phyloP scores from a whole-genome alignment of 129 eudicot genomes.

The Pittosporum tobira region DNA sequence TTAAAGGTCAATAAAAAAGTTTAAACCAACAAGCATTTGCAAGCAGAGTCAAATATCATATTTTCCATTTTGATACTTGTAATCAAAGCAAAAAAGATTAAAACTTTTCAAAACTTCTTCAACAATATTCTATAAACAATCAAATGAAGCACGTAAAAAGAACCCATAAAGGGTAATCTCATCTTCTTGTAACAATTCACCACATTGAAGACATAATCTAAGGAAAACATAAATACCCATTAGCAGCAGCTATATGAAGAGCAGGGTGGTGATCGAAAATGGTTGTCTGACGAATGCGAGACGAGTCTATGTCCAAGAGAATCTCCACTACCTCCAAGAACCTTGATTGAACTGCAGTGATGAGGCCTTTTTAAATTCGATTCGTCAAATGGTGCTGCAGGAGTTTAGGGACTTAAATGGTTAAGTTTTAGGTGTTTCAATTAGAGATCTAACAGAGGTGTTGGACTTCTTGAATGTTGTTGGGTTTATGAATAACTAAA shows the following conservation, averaged over 20 bases:
- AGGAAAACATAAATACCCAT: slow-evolving; percentile 33
- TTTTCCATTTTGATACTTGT: too few relatives aligned
- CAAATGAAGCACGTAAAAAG: not conserved
- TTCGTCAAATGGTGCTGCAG: too few relatives aligned
- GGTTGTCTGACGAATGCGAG: slow-evolving; percentile 26
- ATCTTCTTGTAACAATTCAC: slow-evolving; percentile 8
- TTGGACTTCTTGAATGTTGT: too few relatives aligned
- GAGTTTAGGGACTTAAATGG: too few relatives aligned
- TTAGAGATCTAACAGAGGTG: too few relatives aligned
- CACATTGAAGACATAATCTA: slow-evolving; percentile 40
- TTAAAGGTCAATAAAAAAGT: not conserved
- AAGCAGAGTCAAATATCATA: not conserved
- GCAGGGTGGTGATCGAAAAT: slow-evolving; percentile 43
- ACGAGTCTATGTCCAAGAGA: slow-evolving; percentile 41
- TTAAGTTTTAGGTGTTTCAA: too few relatives aligned
- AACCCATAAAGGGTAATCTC: not conserved
- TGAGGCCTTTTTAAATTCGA: too few relatives aligned
- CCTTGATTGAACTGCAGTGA: slow-evolving; percentile 53
- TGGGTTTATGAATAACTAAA: too few relatives aligned
- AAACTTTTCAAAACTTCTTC: not conserved
- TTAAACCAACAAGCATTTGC: not conserved
- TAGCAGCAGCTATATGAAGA: slow-evolving; percentile 79
- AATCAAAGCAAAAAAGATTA: too few relatives aligned
- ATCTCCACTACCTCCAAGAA: slow-evolving; percentile 36
- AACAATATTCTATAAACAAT: too few relatives aligned